Percentiles rank a stretch among this genome's conserved stretches.
Evolutionary conservation across 2,329 filamentous ascomycete genomes (phyloP).

Genomic region (Colletotrichum brevisporum): DNA sequence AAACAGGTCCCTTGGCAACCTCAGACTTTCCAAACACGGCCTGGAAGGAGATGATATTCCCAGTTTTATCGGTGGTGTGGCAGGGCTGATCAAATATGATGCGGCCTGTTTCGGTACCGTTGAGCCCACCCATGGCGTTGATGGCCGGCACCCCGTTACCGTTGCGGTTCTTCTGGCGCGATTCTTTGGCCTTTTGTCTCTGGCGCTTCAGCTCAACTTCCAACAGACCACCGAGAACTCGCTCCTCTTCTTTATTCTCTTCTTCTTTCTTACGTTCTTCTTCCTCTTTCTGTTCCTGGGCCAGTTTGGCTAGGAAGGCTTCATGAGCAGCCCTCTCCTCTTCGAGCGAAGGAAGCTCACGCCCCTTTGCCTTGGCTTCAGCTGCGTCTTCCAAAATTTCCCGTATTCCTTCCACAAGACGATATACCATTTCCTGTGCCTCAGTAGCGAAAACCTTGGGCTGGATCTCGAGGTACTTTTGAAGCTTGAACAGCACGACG

Average conservation of each 20-base stretch:
- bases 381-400: conserved; percentile 90
- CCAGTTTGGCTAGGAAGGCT: conserved; percentile 75
- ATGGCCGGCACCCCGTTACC: conserved; percentile 57
- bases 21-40: conserved; percentile 79
- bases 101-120: conserved; percentile 50
- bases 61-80: conserved; percentile 72
- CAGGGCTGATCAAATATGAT: conserved; percentile 79
- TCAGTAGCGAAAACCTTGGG: conserved; percentile 67
- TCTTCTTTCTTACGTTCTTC: conserved; percentile 67
- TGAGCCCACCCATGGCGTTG: conserved; percentile 49
- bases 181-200: conserved; percentile 74
- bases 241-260: conserved; percentile 77
- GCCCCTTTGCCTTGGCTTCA: conserved; percentile 79
- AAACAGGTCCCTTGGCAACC: conserved; percentile 75
- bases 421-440: conserved; percentile 73
- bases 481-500: conserved; percentile 79
- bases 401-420: conserved; percentile 78
- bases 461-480: conserved; percentile 72
- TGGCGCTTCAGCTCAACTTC: conserved; percentile 80
- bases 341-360: conserved; percentile 86
- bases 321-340: conserved; percentile 90
- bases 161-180: conserved; percentile 71
- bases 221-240: conserved; percentile 78
- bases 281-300: conserved; percentile 67
- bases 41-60: conserved; percentile 77